Evolutionary conservation across 2,329 filamentous ascomycete species (phyloP), one percentile per base, ranked within the genome.

Genomic region (Arthrobotrys sphaeroides): DNA sequence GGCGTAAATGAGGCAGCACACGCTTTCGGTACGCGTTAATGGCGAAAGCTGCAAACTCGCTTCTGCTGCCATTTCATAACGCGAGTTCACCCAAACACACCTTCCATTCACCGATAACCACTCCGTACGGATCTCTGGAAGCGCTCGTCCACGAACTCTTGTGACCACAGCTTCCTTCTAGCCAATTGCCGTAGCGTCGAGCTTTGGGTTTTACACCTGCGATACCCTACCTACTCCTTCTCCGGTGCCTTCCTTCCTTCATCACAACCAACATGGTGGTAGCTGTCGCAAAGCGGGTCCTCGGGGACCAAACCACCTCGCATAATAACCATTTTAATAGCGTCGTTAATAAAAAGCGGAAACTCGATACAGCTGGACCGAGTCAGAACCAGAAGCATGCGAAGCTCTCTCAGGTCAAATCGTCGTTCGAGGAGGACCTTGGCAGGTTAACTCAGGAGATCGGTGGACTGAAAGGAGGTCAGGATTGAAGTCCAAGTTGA

Each of bases 381-480:
- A 77, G 69, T 6, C 55, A 70, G 38, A 75, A 77, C 36, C 78
- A 74, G 26, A 74, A 79, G 36, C 70, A 73, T 2, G 78, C 77
- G 18, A 77, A 74, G 55, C 36, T 74, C n/a, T 90, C 90, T 2
- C 87, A 90, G 78, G 85, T 88, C 13, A 97, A 96, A 84, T 97
- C 93, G 82, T 88, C 91, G 66, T 99, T 99, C 82, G 95, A 98
- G 83, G 93, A 97, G 81, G 92, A 97, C 1, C 86, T 99, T 77
- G 94, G 97, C 86, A 97, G 96, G 85, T 88, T 99, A 83, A 95
- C 93, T 77, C 94, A 98, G 83, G 93, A 97, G 81, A 94, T 98
- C 77, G 90, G 88, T 22, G 91, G 90, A 18, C 85, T 96, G 78
- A 97, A 94, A 73, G 78, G 68, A 77, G 79, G 78, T 80, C 26